Percentiles rank a stretch among this genome's conserved stretches.
Evolutionary conservation across 352 stramenopile genomes (phyloP).

Genomic region (Hyaloperonospora arabidopsidis): DNA sequence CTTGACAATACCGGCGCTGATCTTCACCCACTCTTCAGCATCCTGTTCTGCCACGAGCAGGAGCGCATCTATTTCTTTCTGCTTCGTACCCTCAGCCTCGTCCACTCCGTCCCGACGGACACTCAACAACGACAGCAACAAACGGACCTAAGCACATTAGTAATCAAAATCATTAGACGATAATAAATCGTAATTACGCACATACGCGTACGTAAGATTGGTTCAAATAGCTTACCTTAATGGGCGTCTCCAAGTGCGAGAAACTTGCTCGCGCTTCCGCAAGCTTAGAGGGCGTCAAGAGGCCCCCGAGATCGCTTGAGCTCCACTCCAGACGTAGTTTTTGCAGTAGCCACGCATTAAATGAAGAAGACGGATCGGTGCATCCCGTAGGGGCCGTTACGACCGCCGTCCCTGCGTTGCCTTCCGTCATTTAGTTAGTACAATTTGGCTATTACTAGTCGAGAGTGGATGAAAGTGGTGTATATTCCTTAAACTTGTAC

Average conservation of each 20-base stretch:
- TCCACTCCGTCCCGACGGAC: conserved; percentile 46
- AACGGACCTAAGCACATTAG: conserved; percentile 28
- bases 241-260: conserved; percentile 46
- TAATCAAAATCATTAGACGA: background rate
- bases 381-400: conserved; percentile 10
- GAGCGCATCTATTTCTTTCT: conserved; percentile 42
- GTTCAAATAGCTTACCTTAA: conserved; percentile 39
- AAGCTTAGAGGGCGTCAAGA: conserved; percentile 55
- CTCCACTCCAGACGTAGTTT: conserved; percentile 75
- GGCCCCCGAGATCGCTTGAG: conserved; percentile 50
- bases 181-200: background rate
- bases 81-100: conserved; percentile 21
- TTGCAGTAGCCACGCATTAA: conserved; percentile 66
- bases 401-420: conserved; percentile 11
- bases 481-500: too few relatives aligned
- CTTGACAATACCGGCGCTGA: conserved; percentile 53
- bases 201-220: background rate
- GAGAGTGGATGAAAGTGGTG: too few relatives aligned
- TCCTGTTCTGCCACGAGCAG: conserved; percentile 51
- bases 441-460: background rate
- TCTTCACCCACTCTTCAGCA: conserved; percentile 65
- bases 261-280: conserved; percentile 53
- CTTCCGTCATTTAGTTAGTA: background rate
- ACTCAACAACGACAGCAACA: conserved; percentile 62
- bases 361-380: conserved; percentile 16